phyloP scores from a whole-genome alignment of 1,284 basidiomycete genomes.

The Ceratobasidium sp. region DNA sequence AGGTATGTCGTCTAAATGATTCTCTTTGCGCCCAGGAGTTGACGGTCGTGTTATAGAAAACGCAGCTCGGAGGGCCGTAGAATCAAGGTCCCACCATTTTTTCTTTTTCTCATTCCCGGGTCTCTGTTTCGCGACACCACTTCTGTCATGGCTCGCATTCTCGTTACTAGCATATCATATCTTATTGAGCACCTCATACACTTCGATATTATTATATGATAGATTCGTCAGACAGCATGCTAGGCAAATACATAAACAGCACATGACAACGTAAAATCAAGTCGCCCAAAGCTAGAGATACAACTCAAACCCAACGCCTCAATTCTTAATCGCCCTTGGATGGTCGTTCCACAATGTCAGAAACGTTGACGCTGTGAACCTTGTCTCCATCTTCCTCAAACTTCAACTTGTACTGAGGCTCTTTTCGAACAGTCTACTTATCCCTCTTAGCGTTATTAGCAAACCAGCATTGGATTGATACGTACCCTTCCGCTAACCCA shows the following conservation, averaged over 20 bases:
- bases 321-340: neutral
- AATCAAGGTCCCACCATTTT: neutral
- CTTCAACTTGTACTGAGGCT: constrained; percentile 25
- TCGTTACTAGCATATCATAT: no score
- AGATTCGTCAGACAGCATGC: neutral
- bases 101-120: neutral
- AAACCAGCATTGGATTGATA: constrained; percentile 45
- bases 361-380: constrained; percentile 17
- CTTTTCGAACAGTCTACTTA: constrained; percentile 18
- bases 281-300: neutral
- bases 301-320: neutral
- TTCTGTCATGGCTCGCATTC: no score
- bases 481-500: constrained; percentile 56
- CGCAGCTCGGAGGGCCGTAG: constrained; percentile 16
- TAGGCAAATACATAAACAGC: neutral
- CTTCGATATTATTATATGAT: neutral
- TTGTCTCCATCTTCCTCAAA: constrained; percentile 28
- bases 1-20: neutral
- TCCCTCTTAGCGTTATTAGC: neutral
- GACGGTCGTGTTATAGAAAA: constrained; percentile 6
- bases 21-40: neutral
- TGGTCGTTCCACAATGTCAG: constrained; percentile 27
- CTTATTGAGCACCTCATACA: no score
- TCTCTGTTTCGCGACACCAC: neutral
- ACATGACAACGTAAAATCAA: neutral